phyloP scores from a whole-genome alignment of 2,329 filamentous ascomycete species.

The Dactylonectria macrodidyma region DNA sequence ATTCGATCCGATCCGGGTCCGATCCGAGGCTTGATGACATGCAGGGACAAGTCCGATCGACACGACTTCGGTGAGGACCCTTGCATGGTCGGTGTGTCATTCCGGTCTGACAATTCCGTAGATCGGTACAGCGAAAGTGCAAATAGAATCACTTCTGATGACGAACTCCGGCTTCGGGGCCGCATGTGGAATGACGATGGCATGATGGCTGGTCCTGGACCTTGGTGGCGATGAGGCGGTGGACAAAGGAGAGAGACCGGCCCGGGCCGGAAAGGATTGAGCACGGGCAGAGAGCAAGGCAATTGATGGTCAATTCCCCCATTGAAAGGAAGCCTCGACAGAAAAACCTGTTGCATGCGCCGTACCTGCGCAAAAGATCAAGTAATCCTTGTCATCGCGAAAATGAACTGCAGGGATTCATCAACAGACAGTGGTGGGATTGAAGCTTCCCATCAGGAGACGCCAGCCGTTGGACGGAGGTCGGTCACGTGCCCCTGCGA shows the following conservation, averaged over 20 bases:
- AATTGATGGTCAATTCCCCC: neutral
- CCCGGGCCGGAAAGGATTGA: constrained; percentile 12
- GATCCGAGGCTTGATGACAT: neutral
- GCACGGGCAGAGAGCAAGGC: neutral
- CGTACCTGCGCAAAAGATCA: neutral
- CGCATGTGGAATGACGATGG: constrained; percentile 40
- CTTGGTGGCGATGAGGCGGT: constrained; percentile 13
- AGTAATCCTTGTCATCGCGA: neutral
- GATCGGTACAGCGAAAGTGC: neutral
- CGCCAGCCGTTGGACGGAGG: constrained; percentile 18
- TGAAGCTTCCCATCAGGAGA: neutral
- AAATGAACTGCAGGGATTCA: neutral
- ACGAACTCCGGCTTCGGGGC: constrained; percentile 38
- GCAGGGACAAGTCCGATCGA: constrained; percentile 5
- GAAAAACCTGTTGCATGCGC: neutral
- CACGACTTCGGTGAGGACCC: constrained; percentile 1
- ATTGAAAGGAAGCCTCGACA: constrained; percentile 2
- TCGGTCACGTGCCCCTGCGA: constrained; percentile 34
- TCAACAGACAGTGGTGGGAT: constrained; percentile 26
- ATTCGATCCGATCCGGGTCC: neutral
- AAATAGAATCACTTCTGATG: constrained; percentile 2
- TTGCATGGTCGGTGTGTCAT: neutral
- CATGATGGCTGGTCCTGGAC: constrained; percentile 21
- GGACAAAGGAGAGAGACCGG: constrained; percentile 7
- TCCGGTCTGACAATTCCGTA: constrained; percentile 13